Base-by-base conservation (phyloP, 768 basidiomycete species). In the Boletellus sp. region DNA sequence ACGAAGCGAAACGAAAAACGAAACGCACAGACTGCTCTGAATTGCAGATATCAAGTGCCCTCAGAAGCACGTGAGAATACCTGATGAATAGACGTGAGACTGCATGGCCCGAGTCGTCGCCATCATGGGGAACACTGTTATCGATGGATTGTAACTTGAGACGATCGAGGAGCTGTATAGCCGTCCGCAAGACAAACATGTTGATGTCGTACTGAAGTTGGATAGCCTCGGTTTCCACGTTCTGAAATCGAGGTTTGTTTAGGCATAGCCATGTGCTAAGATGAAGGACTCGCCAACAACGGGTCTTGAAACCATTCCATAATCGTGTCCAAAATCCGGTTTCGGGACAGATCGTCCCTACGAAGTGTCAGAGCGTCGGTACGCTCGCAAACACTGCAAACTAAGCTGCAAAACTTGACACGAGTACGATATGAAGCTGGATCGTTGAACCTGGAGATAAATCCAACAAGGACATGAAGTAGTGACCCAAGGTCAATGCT, bases 21-120 rank as follows among this genome's bases (percentile, higher is more conserved):
- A 11, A 42, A 48, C 74, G 39, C 48, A 82, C 83, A n/a, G 62
- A 48, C 43, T 58, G 60, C 16, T 82, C 83, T 28, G 67, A 55
- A 43, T 78, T 78, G 53, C 72, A 78, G 4, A 74, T 66, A 26
- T 82, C 80, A 41, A 88, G 70, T 4, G 80, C 80, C 55, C 78
- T 76, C 24, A 87, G 71, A 38, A 94, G 73, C 20, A 83, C 74
- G 13, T 73, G 74, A 24, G 85, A 82, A 59, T 93, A 91, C 46
- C 83, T 83, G 59, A 84, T 84, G 71, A 94, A 94, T 23, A 91
- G 66, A 22, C 92, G 74, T 2, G 89, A 85, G 16, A 88, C 79
- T 10, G 82, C 80, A 61, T 90, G 86, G 1, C 77, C 74, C 22
- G 77, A 71, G 52, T 88, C 87, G 52, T 88, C 81, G 15, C 79